phyloP scores from a whole-genome alignment of 331 rosid genomes.

The Rhamnella rubrinervis region DNA sequence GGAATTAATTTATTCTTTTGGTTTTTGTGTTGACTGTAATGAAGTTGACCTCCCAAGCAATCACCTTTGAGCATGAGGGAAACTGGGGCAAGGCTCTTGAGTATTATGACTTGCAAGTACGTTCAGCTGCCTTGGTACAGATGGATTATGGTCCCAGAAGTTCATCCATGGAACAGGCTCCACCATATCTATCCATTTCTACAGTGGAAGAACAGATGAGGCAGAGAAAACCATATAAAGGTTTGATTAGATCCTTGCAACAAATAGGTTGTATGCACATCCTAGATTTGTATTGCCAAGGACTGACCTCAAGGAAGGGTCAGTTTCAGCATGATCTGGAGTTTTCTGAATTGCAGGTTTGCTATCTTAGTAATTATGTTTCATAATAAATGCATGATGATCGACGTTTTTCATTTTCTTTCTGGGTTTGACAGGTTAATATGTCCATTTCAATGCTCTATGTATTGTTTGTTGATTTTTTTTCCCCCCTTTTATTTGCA shows the following conservation, averaged over 20 bases:
- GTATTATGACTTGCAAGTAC: conserved; percentile 85
- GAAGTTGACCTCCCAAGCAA: conserved; percentile 79
- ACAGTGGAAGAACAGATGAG: conserved; percentile 39
- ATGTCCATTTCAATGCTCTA: neutral
- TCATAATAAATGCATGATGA: neutral
- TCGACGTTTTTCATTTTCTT: neutral
- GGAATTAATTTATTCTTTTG: neutral
- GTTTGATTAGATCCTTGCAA: conserved; percentile 83
- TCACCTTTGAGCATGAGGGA: conserved; percentile 90
- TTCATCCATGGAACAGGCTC: conserved; percentile 41
- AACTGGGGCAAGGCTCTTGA: conserved; percentile 98
- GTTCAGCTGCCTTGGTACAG: conserved; percentile 48
- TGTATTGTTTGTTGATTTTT: neutral
- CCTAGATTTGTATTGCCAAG: conserved; percentile 88
- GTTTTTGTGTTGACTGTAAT: conserved; percentile 36
- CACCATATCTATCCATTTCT: conserved; percentile 31
- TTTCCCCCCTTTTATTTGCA: conserved; percentile 25
- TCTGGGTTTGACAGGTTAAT: neutral
- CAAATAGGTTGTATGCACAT: conserved; percentile 83
- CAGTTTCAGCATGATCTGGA: conserved; percentile 78
- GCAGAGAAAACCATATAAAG: conserved; percentile 73
- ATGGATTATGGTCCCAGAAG: conserved; percentile 39
- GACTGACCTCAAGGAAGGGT: conserved; percentile 69
- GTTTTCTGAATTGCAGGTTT: conserved; percentile 74
- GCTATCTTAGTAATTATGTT: conserved; percentile 1